phyloP scores from a whole-genome alignment of 306 rosid species.

The Prunus davidiana region DNA sequence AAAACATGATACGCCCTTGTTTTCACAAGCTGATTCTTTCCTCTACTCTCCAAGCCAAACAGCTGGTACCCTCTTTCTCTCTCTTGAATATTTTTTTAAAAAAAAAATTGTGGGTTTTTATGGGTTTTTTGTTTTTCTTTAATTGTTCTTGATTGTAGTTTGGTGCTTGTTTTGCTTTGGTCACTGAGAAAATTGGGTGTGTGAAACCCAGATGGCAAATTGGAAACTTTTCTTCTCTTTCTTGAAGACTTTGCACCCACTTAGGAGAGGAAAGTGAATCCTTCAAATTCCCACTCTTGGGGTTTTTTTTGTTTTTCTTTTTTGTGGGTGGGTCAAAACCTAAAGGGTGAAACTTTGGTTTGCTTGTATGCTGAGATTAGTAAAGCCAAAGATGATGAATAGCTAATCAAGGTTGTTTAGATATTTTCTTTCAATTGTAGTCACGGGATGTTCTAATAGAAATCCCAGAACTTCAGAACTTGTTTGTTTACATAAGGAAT shows the following conservation, averaged over 20 bases:
- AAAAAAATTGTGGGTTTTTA: neutral
- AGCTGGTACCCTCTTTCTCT: constrained; percentile 61
- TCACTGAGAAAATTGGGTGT: constrained; percentile 24
- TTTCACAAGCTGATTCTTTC: constrained; percentile 81
- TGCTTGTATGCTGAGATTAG: constrained; percentile 4
- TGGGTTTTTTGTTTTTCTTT: constrained; percentile 7
- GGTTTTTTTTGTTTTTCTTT: too few species aligned
- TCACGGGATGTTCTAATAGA: neutral
- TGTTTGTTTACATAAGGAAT: neutral
- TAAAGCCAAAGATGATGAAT: neutral
- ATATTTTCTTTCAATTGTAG: neutral
- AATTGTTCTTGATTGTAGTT: neutral
- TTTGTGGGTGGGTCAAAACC: neutral
- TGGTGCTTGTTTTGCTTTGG: constrained; percentile 1
- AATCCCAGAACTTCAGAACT: too few species aligned
- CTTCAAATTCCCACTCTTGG: neutral
- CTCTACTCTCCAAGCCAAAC: constrained; percentile 57
- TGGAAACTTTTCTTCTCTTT: neutral
- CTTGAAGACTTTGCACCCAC: neutral
- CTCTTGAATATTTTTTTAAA: constrained; percentile 3
- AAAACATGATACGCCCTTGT: constrained; percentile 62
- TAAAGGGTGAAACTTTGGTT: neutral
- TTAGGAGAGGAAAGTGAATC: neutral
- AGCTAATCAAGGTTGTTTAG: neutral
- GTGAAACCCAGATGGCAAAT: constrained; percentile 4